Evolutionary conservation across 768 basidiomycete species (phyloP).

Genomic region (Suillus discolor): DNA sequence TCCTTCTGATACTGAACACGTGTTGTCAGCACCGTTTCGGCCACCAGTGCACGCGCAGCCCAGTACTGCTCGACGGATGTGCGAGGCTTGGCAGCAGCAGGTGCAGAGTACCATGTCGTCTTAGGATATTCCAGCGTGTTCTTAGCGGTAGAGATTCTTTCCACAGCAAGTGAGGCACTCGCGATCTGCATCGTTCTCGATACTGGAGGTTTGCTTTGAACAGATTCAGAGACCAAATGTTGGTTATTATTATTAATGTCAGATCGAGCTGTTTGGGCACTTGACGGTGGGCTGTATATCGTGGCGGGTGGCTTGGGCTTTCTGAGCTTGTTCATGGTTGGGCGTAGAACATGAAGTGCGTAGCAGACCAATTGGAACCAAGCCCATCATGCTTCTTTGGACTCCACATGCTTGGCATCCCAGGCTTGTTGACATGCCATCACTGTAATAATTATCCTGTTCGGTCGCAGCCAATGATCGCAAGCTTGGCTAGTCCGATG

Average conservation of each 20-base stretch:
- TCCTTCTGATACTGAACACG: slow-evolving; percentile 52
- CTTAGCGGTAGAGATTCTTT: background rate
- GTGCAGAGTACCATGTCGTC: slow-evolving; percentile 23
- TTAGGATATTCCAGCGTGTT: slow-evolving; percentile 12
- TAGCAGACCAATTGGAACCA: background rate
- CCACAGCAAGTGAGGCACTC: slow-evolving; percentile 10
- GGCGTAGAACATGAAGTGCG: background rate
- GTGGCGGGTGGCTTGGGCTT: slow-evolving; percentile 20
- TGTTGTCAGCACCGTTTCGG: slow-evolving; percentile 60
- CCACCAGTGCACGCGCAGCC: slow-evolving; percentile 65
- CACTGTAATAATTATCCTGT: no score
- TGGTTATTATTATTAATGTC: background rate
- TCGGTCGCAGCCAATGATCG: no score
- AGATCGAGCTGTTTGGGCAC: background rate
- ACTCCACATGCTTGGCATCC: background rate
- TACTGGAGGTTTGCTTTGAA: slow-evolving; percentile 11
- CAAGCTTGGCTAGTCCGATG: background rate
- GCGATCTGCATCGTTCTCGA: slow-evolving; percentile 37
- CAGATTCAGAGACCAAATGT: background rate
- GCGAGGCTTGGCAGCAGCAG: slow-evolving; percentile 25
- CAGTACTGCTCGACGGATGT: slow-evolving; percentile 58
- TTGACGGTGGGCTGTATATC: background rate
- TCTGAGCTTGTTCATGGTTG: slow-evolving; percentile 27
- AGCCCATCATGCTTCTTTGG: background rate
- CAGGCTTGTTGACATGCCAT: background rate